Percentiles rank a stretch among this genome's conserved stretches.
These are phyloP conservation scores for Candida anglica DNA, from an alignment of 805 yeast species.

Conservation along the genomic window DNA sequence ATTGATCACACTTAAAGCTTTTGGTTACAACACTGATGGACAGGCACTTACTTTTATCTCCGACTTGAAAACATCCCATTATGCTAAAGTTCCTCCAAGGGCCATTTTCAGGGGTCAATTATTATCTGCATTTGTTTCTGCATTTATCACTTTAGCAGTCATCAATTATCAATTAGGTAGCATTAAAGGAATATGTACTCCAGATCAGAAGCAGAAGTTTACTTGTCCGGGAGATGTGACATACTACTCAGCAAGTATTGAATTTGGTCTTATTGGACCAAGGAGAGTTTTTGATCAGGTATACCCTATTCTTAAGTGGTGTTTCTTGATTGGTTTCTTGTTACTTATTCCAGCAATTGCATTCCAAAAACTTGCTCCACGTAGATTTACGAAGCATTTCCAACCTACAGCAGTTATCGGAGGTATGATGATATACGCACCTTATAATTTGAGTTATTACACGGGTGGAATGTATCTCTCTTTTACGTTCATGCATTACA, in stretches of 20 bases:
- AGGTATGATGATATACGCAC: slow-evolving; percentile 41
- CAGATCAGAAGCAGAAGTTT: slow-evolving; percentile 18
- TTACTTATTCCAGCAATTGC: slow-evolving; percentile 16
- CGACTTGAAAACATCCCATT: slow-evolving; percentile 32
- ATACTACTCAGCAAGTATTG: slow-evolving; percentile 42
- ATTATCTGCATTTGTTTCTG: slow-evolving; percentile 14
- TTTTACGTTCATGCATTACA: slow-evolving; percentile 45
- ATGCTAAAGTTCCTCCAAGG: slow-evolving; percentile 38
- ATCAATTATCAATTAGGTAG: slow-evolving; percentile 14
- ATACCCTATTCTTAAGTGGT: slow-evolving; percentile 29
- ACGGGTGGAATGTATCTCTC: slow-evolving; percentile 57
- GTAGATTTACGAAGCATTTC: slow-evolving; percentile 19
- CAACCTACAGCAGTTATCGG: slow-evolving; percentile 50
- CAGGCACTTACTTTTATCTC: slow-evolving; percentile 27
- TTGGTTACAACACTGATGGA: slow-evolving; percentile 24
- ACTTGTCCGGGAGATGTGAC: slow-evolving; percentile 26
- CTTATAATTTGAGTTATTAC: slow-evolving; percentile 40
- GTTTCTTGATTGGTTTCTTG: slow-evolving; percentile 31
- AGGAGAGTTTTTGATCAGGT: slow-evolving; percentile 44
- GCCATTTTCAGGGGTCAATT: slow-evolving; percentile 33
- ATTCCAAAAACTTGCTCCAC: slow-evolving; percentile 18
- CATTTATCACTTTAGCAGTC: slow-evolving; percentile 19
- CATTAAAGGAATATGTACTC: slow-evolving; percentile 17
- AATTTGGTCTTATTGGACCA: slow-evolving; percentile 54
- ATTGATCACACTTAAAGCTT: slow-evolving; percentile 16